Evolutionary conservation across 1,284 basidiomycete genomes (phyloP).

Genomic region (Rhodotorula sp.): DNA sequence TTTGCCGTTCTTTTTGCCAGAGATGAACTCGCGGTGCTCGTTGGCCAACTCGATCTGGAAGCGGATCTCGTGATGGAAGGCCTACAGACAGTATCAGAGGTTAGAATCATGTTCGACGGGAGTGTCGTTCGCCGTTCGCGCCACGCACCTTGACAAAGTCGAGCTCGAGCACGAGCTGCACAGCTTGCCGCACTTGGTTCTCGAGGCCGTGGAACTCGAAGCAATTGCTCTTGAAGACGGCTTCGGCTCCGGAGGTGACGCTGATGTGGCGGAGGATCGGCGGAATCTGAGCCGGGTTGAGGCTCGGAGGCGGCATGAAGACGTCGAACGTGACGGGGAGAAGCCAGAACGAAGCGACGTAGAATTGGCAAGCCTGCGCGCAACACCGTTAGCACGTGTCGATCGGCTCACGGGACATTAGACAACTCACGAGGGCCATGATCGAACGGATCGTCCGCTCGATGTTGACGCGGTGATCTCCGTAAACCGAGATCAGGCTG

Average conservation of each 20-base stretch:
- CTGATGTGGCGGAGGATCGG: conserved; percentile 83
- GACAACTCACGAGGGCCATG: conserved; percentile 77
- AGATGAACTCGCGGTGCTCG: conserved; percentile 97
- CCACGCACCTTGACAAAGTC: conserved; percentile 78
- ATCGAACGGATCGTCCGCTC: conserved; percentile 91
- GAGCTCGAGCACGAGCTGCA: conserved; percentile 81
- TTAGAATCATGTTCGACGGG: not conserved
- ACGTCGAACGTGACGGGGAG: conserved; percentile 91
- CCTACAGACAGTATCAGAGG: conserved; percentile 51
- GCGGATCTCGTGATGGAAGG: conserved; percentile 93
- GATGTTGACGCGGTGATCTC: conserved; percentile 91
- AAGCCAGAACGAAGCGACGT: conserved; percentile 93
- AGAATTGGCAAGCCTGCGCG: conserved; percentile 84
- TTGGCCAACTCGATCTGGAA: conserved; percentile 98
- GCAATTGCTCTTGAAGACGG: conserved; percentile 95
- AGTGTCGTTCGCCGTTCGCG: conserved; percentile 7
- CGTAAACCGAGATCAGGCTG: conserved; percentile 88
- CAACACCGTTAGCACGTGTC: conserved; percentile 2
- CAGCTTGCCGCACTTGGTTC: conserved; percentile 80
- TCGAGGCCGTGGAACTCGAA: conserved; percentile 98
- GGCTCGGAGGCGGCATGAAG: conserved; percentile 70
- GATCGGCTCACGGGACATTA: no score
- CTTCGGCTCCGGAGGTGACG: conserved; percentile 82
- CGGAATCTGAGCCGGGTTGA: conserved; percentile 81
- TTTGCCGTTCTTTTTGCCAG: conserved; percentile 96